Evolutionary conservation across 352 stramenopile genomes (phyloP), one percentile per base, ranked within the genome.

Genomic region (Phytophthora foliorum): DNA sequence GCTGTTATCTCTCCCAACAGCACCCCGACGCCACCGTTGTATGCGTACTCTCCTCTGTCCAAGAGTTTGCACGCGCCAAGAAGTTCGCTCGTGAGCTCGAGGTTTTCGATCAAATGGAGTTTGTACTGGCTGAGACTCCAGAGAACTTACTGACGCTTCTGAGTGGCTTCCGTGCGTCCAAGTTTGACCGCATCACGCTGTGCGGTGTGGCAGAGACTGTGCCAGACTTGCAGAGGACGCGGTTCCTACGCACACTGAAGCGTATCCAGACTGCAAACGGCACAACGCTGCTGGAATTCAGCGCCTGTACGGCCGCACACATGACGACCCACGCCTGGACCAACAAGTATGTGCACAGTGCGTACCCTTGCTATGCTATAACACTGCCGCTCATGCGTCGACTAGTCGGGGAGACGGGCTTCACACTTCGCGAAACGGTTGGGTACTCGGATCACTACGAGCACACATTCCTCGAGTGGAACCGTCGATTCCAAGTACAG

Each of bases 311-410:
- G 1, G 78, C 78, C 14, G 76, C 84, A 27, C 78, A 89, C 45
- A 89, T 87, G 67, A 86, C 76, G 54, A 94, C 83, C 4, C 84
- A 93, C 57, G 72, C 82, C 22, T 95, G 88, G 86, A 90, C 74
- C 66, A 95, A 95, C 81, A 92, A 93, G 68, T 93, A 95, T 75
- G 84, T 95, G 50, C 74, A 92, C 56, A 84, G 81, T 49, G 63
- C 78, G 17, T 93, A 88, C 57, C 68, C 82, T 49, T 85, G 80
- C 31, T 81, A 89, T 38, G 64, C 80, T 16, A 59, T 93, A 19
- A 94, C 81, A 34, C 65, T 91, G 49, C 50, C 63, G 2, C 58
- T 82, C 19, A 76, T 94, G 29, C 84, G 80, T 29, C 59, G 71
- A 62, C 59, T 90, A 16, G 61, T 80, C 34, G 57, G 67, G 11